Base-by-base conservation (phyloP, 345 rosid species). In the Viola odorata region DNA sequence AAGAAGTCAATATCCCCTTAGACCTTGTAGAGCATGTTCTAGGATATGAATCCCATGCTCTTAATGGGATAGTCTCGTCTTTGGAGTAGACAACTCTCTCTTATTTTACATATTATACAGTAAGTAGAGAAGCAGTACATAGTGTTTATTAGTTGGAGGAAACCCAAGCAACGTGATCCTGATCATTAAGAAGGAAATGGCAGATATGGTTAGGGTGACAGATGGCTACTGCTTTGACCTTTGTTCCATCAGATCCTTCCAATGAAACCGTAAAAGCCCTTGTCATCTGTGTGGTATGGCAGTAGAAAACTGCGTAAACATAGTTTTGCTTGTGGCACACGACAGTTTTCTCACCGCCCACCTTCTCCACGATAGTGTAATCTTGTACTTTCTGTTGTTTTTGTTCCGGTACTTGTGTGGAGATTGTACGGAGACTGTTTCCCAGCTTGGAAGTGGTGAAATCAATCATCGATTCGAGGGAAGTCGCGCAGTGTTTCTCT, bases 311-410 rank as follows among this genome's bases (percentile, higher is more conserved):
- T 0, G 95, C 92, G 57, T 85, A 87, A 16, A 85, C 68, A 55
- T 81, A 91, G 60, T 84, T 82, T 71, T 84, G 83, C 80, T 92
- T 89, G 75, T 92, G 97, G 71, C 98, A 92, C 48, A 78, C 87
- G 37, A 84, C 91, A 1, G 81, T 67, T 37, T 76, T 84, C 37
- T 76, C 67, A 15, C 73, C 75, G 4, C 68, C 45, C 41, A 82
- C 39, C 77, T 75, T 81, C 81, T 73, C 72, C 5, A 55, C 57
- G 36, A 89, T 78, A 39, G 66, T 71, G 64, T 81, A 87, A 59
- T 75, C 71, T 61, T 85, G 91, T 77, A 50, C n/a, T n/a, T n/a
- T n/a, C n/a, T n/a, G 5, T 57, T 15, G 36, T 67, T 74, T 61
- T 62, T 67, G 58, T 48, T 72, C 70, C 47, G 68, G 64, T 42